These are phyloP conservation scores for Phoma sp. DNA, from an alignment of 2,329 filamentous ascomycete species.

Conservation along the genomic window DNA sequence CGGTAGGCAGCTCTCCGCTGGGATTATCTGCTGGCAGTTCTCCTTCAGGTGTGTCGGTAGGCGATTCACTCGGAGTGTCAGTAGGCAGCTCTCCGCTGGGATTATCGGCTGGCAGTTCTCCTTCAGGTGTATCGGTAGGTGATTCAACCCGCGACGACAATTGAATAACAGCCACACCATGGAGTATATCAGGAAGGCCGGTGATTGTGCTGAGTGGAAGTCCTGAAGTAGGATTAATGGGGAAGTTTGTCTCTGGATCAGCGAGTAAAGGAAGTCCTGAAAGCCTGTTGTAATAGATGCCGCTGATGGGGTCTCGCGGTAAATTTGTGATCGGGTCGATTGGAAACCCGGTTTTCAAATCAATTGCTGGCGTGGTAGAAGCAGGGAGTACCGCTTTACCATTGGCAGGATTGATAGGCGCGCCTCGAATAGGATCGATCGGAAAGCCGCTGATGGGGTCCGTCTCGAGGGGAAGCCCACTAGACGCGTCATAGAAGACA, in stretches of 20 bases:
- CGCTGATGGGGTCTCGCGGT: not conserved
- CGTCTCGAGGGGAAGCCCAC: not conserved
- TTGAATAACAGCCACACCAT: too few species aligned
- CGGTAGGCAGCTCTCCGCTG: too few species aligned
- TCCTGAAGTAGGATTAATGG: not conserved
- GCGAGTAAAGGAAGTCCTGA: not conserved
- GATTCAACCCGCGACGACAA: too few species aligned
- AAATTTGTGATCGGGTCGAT: conserved; percentile 1
- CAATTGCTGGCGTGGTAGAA: not conserved
- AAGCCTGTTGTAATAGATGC: not conserved
- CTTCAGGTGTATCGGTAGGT: too few species aligned
- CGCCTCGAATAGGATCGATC: not conserved
- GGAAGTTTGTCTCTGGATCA: not conserved
- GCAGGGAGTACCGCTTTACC: not conserved
- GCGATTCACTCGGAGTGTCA: too few species aligned
- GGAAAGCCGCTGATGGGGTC: not conserved
- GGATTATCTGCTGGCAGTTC: too few species aligned
- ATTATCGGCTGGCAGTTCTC: too few species aligned
- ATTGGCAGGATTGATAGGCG: not conserved
- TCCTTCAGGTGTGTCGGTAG: too few species aligned
- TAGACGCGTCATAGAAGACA: not conserved
- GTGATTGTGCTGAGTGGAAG: not conserved
- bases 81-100: too few species aligned
- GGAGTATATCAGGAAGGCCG: too few species aligned
- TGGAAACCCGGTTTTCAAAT: not conserved